These are phyloP conservation scores for Neobulgaria alba DNA, from an alignment of 2,329 filamentous ascomycete genomes.

Conservation along the genomic window DNA sequence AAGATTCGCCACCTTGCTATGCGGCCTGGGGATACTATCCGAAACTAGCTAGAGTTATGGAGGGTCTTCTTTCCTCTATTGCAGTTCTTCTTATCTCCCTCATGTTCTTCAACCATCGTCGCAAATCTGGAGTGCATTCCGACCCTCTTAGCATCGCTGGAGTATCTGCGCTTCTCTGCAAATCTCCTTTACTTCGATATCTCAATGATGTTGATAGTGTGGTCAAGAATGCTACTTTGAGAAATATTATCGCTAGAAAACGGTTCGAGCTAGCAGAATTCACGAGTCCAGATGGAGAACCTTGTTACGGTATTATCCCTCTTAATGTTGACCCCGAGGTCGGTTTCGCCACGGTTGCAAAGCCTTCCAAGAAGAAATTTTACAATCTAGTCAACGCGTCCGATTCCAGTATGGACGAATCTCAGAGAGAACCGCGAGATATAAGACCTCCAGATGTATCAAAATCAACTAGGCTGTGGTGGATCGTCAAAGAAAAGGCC, in stretches of 20 bases:
- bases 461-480: constrained; percentile 1
- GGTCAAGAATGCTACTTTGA: constrained; percentile 5
- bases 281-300: constrained; percentile 3
- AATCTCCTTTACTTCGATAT: constrained; percentile 15
- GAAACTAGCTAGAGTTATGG: constrained; percentile 12
- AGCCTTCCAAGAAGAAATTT: not conserved
- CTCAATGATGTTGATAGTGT: constrained; percentile 13
- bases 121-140: constrained; percentile 18
- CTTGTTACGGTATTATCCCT: constrained; percentile 11
- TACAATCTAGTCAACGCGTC: constrained; percentile 1
- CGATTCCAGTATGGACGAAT: not conserved
- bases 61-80: constrained; percentile 20
- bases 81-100: constrained; percentile 14
- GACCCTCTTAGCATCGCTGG: constrained; percentile 21
- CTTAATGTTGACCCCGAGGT: constrained; percentile 8
- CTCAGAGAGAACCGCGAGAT: not conserved
- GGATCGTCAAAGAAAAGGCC: constrained; percentile 6
- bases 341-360: constrained; percentile 4
- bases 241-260: constrained; percentile 4
- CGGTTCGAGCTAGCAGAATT: constrained; percentile 7
- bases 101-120: constrained; percentile 8
- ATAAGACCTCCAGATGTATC: not conserved
- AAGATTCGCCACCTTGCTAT: constrained; percentile 3
- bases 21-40: constrained; percentile 15
- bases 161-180: constrained; percentile 16